Base-by-base conservation (phyloP, 176 grass and related monocot genomes). In the Triticum monococcum region DNA sequence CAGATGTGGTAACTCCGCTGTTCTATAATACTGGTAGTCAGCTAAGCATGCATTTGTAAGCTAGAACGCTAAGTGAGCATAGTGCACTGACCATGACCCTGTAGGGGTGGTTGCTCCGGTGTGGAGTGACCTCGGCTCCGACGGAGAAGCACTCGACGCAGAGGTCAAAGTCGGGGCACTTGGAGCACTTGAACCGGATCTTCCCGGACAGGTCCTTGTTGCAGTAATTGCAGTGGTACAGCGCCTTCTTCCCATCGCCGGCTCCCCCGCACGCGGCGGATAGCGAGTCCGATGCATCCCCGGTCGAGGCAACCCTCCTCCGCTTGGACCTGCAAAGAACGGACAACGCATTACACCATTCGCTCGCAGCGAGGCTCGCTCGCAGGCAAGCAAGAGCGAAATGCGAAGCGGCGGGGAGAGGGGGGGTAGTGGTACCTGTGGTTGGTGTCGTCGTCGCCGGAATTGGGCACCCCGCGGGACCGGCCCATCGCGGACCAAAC, bases 171-270 rank as follows among this genome's bases (percentile, higher is more conserved):
- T 99, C 97, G 25, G 97, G 89, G 72, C 97, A 99, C 88, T 99
- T 96, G 30, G 93, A 92, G 85, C 97, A 99, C 28, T 99, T 99
- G 86, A 99, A 90, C n/a, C 97, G 90, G 74, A 95, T 96, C 89
- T 96, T 99, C 80, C 97, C 97, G 9, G 97, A 99, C 17, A 99
- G 95, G 73, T 99, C 97, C 87, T 99, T 99, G 66, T 99, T 99
- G 82, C 97, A 99, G 88, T 99, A 99, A 68, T 99, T 99, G 85
- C 97, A 99, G 83, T 99, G 97, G 85, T 94, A 99, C 35, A 99
- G 79, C 64, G 92, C 97, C 77, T 99, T 98, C 88, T 98, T 99
- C 65, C 97, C 97, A 20, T 93, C 87, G 16, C 96, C 90, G 17
- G 80, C 52, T 66, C 74, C 90, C 64, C 82, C 87, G 64, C 86